These are phyloP conservation scores for Penicillium sclerotigenum DNA, from an alignment of 2,329 filamentous ascomycete species.

Conservation along the genomic window DNA sequence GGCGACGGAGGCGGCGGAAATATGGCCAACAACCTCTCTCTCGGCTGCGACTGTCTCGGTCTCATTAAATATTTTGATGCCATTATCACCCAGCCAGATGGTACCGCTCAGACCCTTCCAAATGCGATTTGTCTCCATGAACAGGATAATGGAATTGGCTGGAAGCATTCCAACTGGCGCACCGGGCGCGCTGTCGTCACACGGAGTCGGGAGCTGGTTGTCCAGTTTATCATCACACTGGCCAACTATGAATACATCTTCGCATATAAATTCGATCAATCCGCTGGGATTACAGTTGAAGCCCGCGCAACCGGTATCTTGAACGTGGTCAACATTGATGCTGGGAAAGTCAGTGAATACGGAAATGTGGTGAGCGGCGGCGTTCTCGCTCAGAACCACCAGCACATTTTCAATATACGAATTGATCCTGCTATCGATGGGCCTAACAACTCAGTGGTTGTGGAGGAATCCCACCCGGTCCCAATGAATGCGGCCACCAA, in stretches of 20 bases:
- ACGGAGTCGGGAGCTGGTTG: slow-evolving; percentile 59
- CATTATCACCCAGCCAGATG: slow-evolving; percentile 53
- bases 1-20: slow-evolving; percentile 67
- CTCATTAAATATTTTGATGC: slow-evolving; percentile 65
- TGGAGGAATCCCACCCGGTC: slow-evolving; percentile 59
- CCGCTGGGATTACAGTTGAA: slow-evolving; percentile 61
- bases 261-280: slow-evolving; percentile 56
- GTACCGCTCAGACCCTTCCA: slow-evolving; percentile 54
- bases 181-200: slow-evolving; percentile 61
- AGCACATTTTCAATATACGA: slow-evolving; percentile 70
- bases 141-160: slow-evolving; percentile 63
- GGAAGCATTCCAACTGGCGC: slow-evolving; percentile 68
- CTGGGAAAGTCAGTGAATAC: slow-evolving; percentile 58
- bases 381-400: slow-evolving; percentile 66
- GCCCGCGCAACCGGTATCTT: slow-evolving; percentile 67
- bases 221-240: slow-evolving; percentile 65
- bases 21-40: slow-evolving; percentile 64
- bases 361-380: slow-evolving; percentile 65
- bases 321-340: slow-evolving; percentile 62
- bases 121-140: slow-evolving; percentile 66
- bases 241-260: slow-evolving; percentile 47
- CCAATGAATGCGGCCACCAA: slow-evolving; percentile 52
- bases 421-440: slow-evolving; percentile 61
- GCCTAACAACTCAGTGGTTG: slow-evolving; percentile 51
- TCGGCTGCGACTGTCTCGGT: slow-evolving; percentile 53